Base-by-base conservation (phyloP, 1,284 basidiomycete genomes). In the Ustilago shanxiensis region DNA sequence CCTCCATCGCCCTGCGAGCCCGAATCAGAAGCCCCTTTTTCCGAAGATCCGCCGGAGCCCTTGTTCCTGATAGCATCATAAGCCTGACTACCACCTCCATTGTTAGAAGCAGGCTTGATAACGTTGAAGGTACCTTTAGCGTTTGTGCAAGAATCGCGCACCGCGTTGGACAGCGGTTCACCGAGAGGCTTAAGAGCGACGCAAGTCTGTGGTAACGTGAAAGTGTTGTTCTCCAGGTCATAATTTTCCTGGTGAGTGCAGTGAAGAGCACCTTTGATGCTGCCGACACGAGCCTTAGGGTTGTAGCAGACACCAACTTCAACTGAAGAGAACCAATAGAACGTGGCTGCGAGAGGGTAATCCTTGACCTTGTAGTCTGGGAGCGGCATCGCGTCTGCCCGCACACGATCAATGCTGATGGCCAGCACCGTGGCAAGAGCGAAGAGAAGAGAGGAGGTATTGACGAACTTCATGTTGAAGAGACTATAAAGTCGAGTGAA, bases 251-350 rank as follows among this genome's bases (percentile, higher is more conserved):
- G 74, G 28, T 66, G 60, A 14, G 60, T 60, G 51, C 74, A 77
- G 60, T 72, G 56, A 9, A 72, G 33, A 1, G 60, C 51, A 2
- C 66, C 66, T 18, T 67, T 67, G 62, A 71, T 45, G 65, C 68
- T 71, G 24, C 22, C 63, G 14, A 68, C 33, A 11, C 73, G 73
- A 1, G 58, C 65, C 24, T 57, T 29, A 1, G 73, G 73, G 13
- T 3, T 45, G 68, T 67, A 76, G 68, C 73, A 76, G 7, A 76
- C 68, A 26, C 67, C 73, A 1, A 76, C 33, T 41, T 76, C 73
- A 50, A 76, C 73, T 7, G 73, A 71, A 10, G 73, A 71, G 59
- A 71, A 76, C 67, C 67, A 76, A 61, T 64, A 64, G 49, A 71
- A 71, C 14, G 68, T 76, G 47, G 35, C 53, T 0, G 73, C 64